Conservation (phyloP, 495 filamentous ascomycete species). For the Penicillium alfredii region DNA sequence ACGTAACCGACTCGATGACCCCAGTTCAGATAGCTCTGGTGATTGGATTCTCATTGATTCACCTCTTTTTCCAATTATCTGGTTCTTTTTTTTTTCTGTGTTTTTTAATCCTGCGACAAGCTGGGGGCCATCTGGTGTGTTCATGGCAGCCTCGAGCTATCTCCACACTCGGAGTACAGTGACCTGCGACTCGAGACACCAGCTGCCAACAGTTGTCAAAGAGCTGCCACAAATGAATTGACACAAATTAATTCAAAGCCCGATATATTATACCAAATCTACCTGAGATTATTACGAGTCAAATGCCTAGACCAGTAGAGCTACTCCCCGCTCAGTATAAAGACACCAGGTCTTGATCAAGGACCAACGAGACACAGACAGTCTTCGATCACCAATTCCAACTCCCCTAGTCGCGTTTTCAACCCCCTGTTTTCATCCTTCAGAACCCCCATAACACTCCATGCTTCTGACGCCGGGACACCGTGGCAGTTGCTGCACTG, state of each 20-base stretch:
- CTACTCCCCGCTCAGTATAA: too few relatives aligned
- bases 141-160: constrained; percentile 1
- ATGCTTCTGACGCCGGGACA: constrained; percentile 57
- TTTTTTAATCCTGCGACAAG: too few relatives aligned
- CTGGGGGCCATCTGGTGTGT: neutral
- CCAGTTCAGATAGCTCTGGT: neutral
- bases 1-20: constrained; percentile 8
- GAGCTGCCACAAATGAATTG: too few relatives aligned
- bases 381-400: constrained; percentile 65
- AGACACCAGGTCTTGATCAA: constrained; percentile 13
- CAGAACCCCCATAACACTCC: constrained; percentile 64
- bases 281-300: too few relatives aligned
- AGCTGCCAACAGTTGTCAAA: too few relatives aligned
- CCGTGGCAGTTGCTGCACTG: constrained; percentile 58
- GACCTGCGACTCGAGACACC: too few relatives aligned
- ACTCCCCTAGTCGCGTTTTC: constrained; percentile 58
- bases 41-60: neutral
- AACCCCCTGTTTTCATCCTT: constrained; percentile 67
- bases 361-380: constrained; percentile 59
- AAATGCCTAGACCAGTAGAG: too few relatives aligned
- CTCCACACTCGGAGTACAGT: constrained; percentile 5
- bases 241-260: too few relatives aligned
- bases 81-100: neutral
- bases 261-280: too few relatives aligned
- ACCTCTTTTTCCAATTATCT: constrained; percentile 1